Evolutionary conservation across 768 basidiomycete species (phyloP), one percentile per base, ranked within the genome.

Genomic region (Podaxis sp.): DNA sequence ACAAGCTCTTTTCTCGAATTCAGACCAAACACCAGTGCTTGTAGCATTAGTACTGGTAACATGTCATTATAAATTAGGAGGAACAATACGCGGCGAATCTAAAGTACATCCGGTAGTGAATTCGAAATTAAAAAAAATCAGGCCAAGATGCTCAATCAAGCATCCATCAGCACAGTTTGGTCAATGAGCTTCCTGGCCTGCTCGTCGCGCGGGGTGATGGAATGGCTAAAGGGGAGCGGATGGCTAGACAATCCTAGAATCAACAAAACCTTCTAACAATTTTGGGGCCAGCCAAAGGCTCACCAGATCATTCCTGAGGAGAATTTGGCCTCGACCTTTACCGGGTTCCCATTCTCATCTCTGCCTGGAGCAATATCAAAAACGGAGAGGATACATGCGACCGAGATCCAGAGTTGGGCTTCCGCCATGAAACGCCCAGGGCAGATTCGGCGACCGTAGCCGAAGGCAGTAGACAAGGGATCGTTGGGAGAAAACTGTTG

Each of bases 381-480:
- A 1, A 69, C 70, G 46, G 71, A 69, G 42, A 82, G 65, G 3
- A 82, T 76, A 32, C 74, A 77, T 5, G 78, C 78, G 14, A 81
- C 72, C 0, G 75, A 74, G 18, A 82, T 74, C 75, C 76, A 82
- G 1, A 83, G 64, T 56, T 77, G 76, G 0, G 74, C 75, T 53
- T 80, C 75, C 2, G 76, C 80, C 63, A 79, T 73, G 51, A 74
- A 73, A 3, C 79, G 73, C 0, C 82, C 82, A 6, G 82, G 81
- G 61, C 82, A 84, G 21, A 78, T 72, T 23, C 80, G 72, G 3
- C 77, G 71, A 6, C 78, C 77, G 47, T 78, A 79, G 1, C 78
- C 78, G 63, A 79, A 79, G 9, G 77, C 69, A 1, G 69, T 66
- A 1, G 75, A 76, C 21, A 78, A 68, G 0, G 74, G 73, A 57